Base-by-base conservation (phyloP, 768 basidiomycete species). In the Pleurotus platypus region DNA sequence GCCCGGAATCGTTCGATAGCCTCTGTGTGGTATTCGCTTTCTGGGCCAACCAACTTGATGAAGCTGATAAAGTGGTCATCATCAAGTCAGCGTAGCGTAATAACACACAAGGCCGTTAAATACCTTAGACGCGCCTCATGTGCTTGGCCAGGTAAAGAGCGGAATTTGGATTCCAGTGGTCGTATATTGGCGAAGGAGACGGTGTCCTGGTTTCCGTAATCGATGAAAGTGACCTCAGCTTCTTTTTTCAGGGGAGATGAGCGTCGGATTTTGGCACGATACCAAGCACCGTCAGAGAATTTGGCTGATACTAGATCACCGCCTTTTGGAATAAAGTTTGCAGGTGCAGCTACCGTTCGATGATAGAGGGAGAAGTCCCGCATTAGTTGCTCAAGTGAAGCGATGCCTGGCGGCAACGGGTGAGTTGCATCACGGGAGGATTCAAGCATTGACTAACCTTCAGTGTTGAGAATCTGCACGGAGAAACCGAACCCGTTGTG, bases 241-340 rank as follows among this genome's bases (percentile, higher is more conserved):
- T 97, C 93, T 67, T 90, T 94, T 74, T 95, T 97, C 42, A 91
- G 64, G 3, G 92, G 84, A 46, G 92, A 95, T n/a, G 84, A 75
- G 18, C 91, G 82, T 53, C 90, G 89, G 59, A 98, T 87, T 74
- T 86, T 91, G 45, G 96, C 96, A 51, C 96, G 90, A 72, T 98
- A 98, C 97, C 96, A 99, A 48, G 87, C 78, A 6, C 92, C 92
- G 65, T 97, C 90, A 48, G 89, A 90, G 73, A 98, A 98, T 67
- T 94, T 94, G 15, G 94, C 96, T 11, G 92, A 93, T 15, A 99
- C 92, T 24, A 98, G 77, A 57, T 98, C 94, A 6, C 94, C 94
- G 16, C 81, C 84, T 66, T 84, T 86, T 0, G 96, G 96, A 4
- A 77, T 75, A 65, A 94, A 95, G 49, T 80, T 83, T n/a, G 87